Evolutionary conservation across 1,284 basidiomycete species (phyloP).

Genomic region (Irpex sp.): DNA sequence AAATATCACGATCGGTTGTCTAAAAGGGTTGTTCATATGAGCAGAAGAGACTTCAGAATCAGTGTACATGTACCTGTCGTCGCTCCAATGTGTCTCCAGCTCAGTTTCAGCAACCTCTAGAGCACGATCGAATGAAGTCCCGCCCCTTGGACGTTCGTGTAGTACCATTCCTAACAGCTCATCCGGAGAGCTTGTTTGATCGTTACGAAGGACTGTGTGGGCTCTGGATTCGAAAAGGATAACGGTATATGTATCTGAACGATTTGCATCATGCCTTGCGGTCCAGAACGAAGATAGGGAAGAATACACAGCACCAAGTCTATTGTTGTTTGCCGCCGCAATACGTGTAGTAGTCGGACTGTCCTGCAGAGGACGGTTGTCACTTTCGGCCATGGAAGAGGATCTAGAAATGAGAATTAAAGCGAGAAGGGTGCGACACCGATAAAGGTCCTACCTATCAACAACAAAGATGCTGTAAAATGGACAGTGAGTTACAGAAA

Average conservation of each 20-base stretch:
- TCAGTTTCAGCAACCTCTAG: conserved; percentile 32
- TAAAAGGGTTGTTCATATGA: conserved; percentile 24
- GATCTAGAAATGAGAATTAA: conserved; percentile 34
- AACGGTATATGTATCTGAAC: conserved; percentile 53
- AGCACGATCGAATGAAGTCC: conserved; percentile 48
- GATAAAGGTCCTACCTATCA: conserved; percentile 36
- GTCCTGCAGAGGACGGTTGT: conserved; percentile 41
- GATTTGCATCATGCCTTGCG: conserved; percentile 39
- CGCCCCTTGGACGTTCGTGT: conserved; percentile 28
- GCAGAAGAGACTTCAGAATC: neutral
- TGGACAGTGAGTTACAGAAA: neutral
- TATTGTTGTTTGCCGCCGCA: conserved; percentile 35
- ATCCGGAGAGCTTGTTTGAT: conserved; percentile 41
- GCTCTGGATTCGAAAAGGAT: conserved; percentile 41
- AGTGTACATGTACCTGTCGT: conserved; percentile 40
- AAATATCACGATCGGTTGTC: conserved; percentile 56
- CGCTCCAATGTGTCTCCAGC: conserved; percentile 51
- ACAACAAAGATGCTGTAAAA: conserved; percentile 47
- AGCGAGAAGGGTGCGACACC: neutral
- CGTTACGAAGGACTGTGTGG: conserved; percentile 6
- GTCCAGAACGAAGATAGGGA: conserved; percentile 53
- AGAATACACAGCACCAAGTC: conserved; percentile 56
- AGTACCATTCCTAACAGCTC: conserved; percentile 41
- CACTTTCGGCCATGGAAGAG: conserved; percentile 41
- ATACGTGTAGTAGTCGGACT: conserved; percentile 43